Base-by-base conservation (phyloP, 352 stramenopile species). In the Globisporangium splendens region DNA sequence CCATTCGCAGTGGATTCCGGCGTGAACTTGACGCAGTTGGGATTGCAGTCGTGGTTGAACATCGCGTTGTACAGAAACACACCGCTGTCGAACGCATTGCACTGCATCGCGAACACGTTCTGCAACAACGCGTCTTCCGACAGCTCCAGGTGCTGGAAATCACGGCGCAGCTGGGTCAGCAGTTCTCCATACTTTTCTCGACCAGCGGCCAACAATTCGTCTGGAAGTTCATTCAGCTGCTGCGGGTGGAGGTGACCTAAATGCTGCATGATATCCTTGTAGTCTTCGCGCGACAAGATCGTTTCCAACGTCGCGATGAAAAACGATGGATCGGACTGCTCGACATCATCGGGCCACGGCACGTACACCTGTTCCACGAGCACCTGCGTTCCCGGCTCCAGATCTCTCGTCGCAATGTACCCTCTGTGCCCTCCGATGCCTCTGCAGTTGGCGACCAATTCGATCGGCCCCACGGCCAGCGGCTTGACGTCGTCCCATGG, bases 1-100 rank as follows among this genome's bases (percentile, higher is more conserved):
- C 75, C 74, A 17, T 54, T 41, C 14, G 70, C 63, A 62, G 72
- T 56, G 5, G 74, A 60, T 44, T 91, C 73, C 10, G 79, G 81
- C 33, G 70, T 87, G 63, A 98, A 97, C 70, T 98, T 98, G 67
- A 97, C 83, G 65, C 94, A 98, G 59, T 98, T 98, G 33, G 94
- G 91, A 69, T 97, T 89, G 68, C 89, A 96, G 42, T 90, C 79
- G 69, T 98, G 94, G 75, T 98, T 98, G 63, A 98, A 94, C 74
- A 98, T 97, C 20, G 89, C 89, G 56, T 94, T 95, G 66, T 96
- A 93, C 17, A 97, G 69, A 62, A 97, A 98, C 22, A 98, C 70
- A 33, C 94, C 94, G 31, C 88, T 97, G 63, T 96, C 87, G 39
- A 98, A 97, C 1, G 89, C 91, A 57, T 98, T 98, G 75, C 96